Base-by-base conservation (phyloP, 331 rosid species). In the Rhamnella rubrinervis region DNA sequence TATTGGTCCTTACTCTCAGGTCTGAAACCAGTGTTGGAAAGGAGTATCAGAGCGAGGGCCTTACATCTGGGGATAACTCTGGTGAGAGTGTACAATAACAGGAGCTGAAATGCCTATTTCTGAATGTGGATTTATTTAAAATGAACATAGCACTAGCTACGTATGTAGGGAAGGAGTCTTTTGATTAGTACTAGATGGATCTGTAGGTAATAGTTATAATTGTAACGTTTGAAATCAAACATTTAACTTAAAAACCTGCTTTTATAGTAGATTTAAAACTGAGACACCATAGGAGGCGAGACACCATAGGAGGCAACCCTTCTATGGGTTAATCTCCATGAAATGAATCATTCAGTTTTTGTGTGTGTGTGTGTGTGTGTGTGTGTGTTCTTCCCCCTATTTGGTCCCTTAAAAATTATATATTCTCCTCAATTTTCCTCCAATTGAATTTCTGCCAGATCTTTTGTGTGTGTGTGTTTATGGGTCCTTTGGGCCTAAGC, bases 51-150 rank as follows among this genome's bases (percentile, higher is more conserved):
- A 66, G 73, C 35, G 47, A 77, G 59, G 78, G 80, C 55, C 63
- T 64, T 65, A 75, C 57, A 3, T 74, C 80, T n/a, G 26, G 71
- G 81, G 83, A 74, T 67, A 68, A 77, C 71, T 80, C 75, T 68
- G 72, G 64, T 6, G 73, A 63, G 44, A n/a, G 71, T 70, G 78
- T 69, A 4, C 80, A 49, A 70, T 75, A 55, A 61, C 81, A 63
- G 51, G 67, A 49, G 77, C 66, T 57, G 60, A 70, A 77, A 53
- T 47, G 62, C 67, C 65, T 63, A 67, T 67, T 38, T 49, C 72
- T 65, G 70, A 80, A 59, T 47, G 82, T 66, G 49, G 75, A 70
- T 53, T 66, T 71, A 53, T 69, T 61, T 68, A 62, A 56, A 61
- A 28, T 44, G 13, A 44, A 65, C 59, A 14, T 44, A 50, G 72